Base-by-base conservation (phyloP, 208 protist genomes). In the Wallacemonas sp. region DNA sequence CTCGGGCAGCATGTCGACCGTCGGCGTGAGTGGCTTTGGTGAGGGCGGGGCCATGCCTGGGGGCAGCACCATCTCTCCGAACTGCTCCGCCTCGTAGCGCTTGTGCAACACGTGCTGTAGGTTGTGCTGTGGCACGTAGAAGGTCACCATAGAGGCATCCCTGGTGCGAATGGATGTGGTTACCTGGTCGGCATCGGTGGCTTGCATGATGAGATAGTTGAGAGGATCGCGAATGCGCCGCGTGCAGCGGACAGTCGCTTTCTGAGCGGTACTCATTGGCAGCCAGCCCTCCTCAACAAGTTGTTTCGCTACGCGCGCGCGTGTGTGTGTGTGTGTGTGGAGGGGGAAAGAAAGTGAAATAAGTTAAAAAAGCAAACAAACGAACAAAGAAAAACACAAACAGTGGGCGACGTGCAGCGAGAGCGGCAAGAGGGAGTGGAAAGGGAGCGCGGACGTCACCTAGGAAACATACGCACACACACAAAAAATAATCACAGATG, bases 41-140 rank as follows among this genome's bases (percentile, higher is more conserved):
- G 36, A 15, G 10, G 81, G 81, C 4, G 71, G 45, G 3, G 69
- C 57, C 13, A 78, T 63, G 29, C 81, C 81, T 21, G 57, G 55
- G 1, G 83, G 71, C 42, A 83, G 38, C 10, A 85, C 54, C 59
- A 94, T 63, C 68, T 90, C 85, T 0, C 79, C 85, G 72, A 94
- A 87, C 72, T 84, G 72, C 75, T 94, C 88, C 13, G 85, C 88
- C 54, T 92, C 85, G 67, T 92, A 94, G 27, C 88, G 84, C 33
- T 69, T 55, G 66, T 94, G 88, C 39, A 94, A 70, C 9, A 69
- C 62, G 50, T 72, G 59, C 63, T 94, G 88, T 1, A 90, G 65
- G 46, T 87, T 87, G 57, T 68, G 68, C 55, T 92, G 53, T 1
- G 88, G 88, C 24, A 92, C 60, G 39, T 88, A 92, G 73, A 81